Evolutionary conservation across 2,329 filamentous ascomycete genomes (phyloP).

Genomic region (Fusarium heterosporum): DNA sequence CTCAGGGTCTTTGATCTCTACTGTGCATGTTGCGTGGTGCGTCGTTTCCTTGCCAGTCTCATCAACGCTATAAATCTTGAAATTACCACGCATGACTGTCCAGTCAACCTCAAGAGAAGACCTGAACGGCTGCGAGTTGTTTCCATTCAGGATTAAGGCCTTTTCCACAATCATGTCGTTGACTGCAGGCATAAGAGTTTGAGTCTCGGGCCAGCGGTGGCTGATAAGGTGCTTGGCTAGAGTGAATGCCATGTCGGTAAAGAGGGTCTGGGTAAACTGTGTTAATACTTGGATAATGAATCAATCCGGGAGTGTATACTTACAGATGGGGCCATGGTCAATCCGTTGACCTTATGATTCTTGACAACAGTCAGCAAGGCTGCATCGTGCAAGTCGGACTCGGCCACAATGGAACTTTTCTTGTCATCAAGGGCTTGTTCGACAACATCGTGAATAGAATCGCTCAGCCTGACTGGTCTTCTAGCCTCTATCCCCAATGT

Average conservation of each 20-base stretch:
- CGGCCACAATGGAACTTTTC: neutral
- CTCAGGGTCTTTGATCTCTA: neutral
- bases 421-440: neutral
- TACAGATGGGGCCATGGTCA: neutral
- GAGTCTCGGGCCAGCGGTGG: neutral
- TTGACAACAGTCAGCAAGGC: neutral
- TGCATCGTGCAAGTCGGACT: neutral
- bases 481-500: neutral
- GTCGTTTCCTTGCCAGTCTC: neutral
- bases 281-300: neutral
- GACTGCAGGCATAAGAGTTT: neutral
- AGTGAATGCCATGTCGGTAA: neutral
- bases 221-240: neutral
- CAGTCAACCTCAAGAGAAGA: neutral
- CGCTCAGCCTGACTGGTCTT: neutral
- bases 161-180: slow-evolving; percentile 3
- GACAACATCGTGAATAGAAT: neutral
- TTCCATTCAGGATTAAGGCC: neutral
- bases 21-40: neutral
- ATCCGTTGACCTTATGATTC: neutral
- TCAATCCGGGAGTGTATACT: rapidly evolving
- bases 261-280: neutral
- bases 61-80: neutral
- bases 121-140: neutral
- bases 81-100: neutral